These are phyloP conservation scores for Dictyostelium purpureum DNA, from an alignment of 78 protist genomes.

Conservation along the genomic window DNA sequence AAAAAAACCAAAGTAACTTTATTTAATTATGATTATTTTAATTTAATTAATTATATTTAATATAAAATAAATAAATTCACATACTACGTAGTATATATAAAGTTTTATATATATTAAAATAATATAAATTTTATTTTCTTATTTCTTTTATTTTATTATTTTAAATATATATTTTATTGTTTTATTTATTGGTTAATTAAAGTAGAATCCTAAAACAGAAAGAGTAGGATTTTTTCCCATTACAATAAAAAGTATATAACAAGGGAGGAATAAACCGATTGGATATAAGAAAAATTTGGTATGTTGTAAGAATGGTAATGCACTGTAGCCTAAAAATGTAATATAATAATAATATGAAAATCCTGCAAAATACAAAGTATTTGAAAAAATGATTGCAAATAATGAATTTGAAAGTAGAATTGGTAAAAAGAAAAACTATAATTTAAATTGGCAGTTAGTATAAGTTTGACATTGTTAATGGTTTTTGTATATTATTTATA, in stretches of 20 bases:
- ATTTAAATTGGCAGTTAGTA: background rate
- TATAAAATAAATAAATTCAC: background rate
- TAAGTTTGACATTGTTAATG: background rate
- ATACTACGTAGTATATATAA: background rate
- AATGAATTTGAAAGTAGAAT: constrained; percentile 61
- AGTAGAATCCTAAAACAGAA: constrained; percentile 43
- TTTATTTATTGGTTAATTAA: constrained; percentile 15
- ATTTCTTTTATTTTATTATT: too few species aligned
- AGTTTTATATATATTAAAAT: background rate
- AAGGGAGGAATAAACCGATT: constrained; percentile 7
- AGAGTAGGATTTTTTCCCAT: constrained; percentile 63
- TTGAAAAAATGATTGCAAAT: constrained; percentile 75
- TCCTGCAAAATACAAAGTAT: constrained; percentile 87
- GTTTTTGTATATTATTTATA: background rate
- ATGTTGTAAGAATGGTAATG: constrained; percentile 88
- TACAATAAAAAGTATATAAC: constrained; percentile 14
- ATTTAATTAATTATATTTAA: background rate
- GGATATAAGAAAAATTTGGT: constrained; percentile 86
- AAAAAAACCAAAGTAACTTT: too few species aligned
- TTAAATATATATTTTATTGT: background rate
- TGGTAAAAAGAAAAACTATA: constrained; percentile 82
- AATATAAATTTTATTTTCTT: background rate
- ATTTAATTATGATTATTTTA: too few species aligned
- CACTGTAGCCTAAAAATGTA: constrained; percentile 94
- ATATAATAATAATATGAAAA: constrained; percentile 91